Evolutionary conservation across 129 eudicot genomes (phyloP).

Genomic region (Artemisia argyi): DNA sequence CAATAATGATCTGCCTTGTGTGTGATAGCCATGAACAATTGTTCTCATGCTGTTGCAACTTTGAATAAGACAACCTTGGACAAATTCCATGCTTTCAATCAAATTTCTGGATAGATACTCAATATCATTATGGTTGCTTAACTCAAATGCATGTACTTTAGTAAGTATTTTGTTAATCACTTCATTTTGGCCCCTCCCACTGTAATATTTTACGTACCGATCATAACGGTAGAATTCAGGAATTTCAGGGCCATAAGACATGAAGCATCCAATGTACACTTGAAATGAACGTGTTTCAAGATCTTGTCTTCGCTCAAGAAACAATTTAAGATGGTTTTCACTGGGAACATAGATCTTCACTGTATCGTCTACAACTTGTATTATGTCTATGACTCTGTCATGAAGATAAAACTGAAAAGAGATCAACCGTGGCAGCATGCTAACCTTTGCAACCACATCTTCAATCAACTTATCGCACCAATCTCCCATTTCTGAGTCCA

Average conservation of each 20-base stretch:
- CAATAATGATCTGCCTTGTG: conserved; percentile 6
- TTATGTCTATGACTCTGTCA: conserved; percentile 26
- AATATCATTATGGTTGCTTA: conserved; percentile 30
- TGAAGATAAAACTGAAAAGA: conserved; percentile 26
- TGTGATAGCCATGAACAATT: conserved; percentile 2
- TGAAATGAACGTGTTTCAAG: conserved; percentile 19
- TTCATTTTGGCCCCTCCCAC: conserved; percentile 18
- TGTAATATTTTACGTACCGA: conserved; percentile 31
- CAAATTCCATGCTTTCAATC: conserved; percentile 9
- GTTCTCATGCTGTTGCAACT: conserved; percentile 23
- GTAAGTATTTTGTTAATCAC: conserved; percentile 17
- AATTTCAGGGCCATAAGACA: conserved; percentile 18
- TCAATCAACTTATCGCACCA: conserved; percentile 29
- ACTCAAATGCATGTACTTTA: conserved; percentile 28
- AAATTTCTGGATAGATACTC: conserved; percentile 21
- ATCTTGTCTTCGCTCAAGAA: conserved; percentile 24
- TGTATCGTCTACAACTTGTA: conserved; percentile 31
- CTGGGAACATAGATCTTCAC: conserved; percentile 25
- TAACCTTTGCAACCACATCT: conserved; percentile 29
- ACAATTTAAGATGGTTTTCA: conserved; percentile 19
- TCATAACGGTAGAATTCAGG: conserved; percentile 26
- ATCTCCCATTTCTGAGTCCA: conserved; percentile 12
- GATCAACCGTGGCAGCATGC: conserved; percentile 9
- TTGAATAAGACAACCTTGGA: conserved; percentile 39
- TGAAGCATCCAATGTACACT: conserved; percentile 35